Percentiles rank a stretch among this genome's conserved stretches.
phyloP scores from a whole-genome alignment of 2,329 filamentous ascomycete species.

The Clarireedia monteithiana region DNA sequence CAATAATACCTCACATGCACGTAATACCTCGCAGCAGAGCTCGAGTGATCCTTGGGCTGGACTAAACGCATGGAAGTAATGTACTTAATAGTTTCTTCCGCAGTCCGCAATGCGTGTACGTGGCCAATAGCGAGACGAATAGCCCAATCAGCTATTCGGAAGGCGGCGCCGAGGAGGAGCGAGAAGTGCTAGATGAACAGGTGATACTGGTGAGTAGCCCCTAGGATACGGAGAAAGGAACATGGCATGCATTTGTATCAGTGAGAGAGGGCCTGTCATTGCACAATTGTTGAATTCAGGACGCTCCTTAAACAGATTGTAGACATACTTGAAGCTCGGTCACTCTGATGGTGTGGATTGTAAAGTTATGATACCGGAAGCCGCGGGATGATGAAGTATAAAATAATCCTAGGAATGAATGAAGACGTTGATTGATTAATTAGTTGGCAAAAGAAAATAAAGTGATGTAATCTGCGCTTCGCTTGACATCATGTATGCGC shows the following conservation, averaged over 20 bases:
- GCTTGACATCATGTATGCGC: too few species aligned
- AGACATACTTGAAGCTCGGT: too few species aligned
- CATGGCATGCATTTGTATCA: conserved; percentile 4
- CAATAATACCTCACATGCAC: conserved; percentile 22
- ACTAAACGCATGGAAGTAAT: conserved; percentile 33
- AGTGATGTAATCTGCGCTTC: neutral
- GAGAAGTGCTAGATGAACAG: neutral
- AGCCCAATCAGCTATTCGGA: neutral
- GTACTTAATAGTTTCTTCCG: neutral
- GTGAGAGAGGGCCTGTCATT: neutral
- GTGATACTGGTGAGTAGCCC: conserved; percentile 1
- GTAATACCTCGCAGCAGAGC: conserved; percentile 26
- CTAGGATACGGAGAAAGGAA: neutral
- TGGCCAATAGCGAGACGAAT: neutral
- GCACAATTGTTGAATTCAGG: neutral
- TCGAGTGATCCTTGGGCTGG: conserved; percentile 60
- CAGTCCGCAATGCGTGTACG: neutral
- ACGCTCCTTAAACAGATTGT: too few species aligned
- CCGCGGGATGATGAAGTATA: neutral
- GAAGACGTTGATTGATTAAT: neutral
- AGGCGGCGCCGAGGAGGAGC: neutral
- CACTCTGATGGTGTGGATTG: neutral
- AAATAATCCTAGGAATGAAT: neutral
- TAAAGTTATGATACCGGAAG: neutral
- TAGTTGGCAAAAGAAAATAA: neutral